Evolutionary conservation across 2,329 filamentous ascomycete species (phyloP).

Genomic region (Penicillium hesseltinei): DNA sequence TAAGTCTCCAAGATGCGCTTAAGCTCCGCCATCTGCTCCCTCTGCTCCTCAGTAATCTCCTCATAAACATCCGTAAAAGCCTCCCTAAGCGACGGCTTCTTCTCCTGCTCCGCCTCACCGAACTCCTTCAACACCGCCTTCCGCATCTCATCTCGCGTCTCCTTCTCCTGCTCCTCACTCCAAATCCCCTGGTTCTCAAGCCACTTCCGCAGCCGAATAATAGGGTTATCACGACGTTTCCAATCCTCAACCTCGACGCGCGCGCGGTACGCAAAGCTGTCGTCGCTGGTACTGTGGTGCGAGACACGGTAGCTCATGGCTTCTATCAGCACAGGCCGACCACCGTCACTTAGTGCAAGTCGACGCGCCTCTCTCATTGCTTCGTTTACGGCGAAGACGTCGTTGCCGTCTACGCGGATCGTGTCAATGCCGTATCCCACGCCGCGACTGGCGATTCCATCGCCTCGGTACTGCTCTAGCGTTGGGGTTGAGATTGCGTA

Average conservation of each 20-base stretch:
- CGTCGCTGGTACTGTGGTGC: constrained; percentile 94
- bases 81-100: constrained; percentile 53
- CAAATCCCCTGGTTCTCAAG: constrained; percentile 80
- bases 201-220: constrained; percentile 83
- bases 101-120: constrained; percentile 62
- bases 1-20: constrained; percentile 78
- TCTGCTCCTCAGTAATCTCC: constrained; percentile 74
- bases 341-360: constrained; percentile 76
- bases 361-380: constrained; percentile 73
- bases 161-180: constrained; percentile 79
- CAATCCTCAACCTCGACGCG: constrained; percentile 92
- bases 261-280: constrained; percentile 93
- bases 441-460: constrained; percentile 83
- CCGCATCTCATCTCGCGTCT: constrained; percentile 62
- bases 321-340: constrained; percentile 81
- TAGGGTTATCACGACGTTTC: constrained; percentile 86
- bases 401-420: constrained; percentile 89
- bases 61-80: constrained; percentile 88
- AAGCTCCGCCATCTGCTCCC: constrained; percentile 72
- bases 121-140: constrained; percentile 83
- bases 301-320: constrained; percentile 98
- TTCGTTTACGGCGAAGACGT: constrained; percentile 83
- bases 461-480: constrained; percentile 84
- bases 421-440: constrained; percentile 93
- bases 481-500: constrained; percentile 90